Conservation (phyloP, 106 monocot genomes). For the Acorus gramineus region DNA sequence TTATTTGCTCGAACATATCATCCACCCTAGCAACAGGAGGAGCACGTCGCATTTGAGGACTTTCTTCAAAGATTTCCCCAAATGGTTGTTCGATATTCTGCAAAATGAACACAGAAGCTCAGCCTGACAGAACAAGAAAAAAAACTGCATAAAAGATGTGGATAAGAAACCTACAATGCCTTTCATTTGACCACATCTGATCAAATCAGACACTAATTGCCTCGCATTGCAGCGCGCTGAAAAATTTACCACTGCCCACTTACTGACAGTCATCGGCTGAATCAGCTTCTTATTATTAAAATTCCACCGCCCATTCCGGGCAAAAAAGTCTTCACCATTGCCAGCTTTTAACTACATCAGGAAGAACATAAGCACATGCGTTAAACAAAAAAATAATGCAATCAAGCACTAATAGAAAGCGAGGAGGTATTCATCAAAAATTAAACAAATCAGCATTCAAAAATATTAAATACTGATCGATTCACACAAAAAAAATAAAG, state of each 20-base stretch:
- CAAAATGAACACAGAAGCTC: not conserved
- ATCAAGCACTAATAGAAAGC: too few species aligned
- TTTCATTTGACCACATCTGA: slow-evolving; percentile 72
- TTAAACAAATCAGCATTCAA: too few species aligned
- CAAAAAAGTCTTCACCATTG: slow-evolving; percentile 68
- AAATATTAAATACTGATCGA: too few species aligned
- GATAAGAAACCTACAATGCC: slow-evolving; percentile 54
- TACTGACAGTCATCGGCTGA: slow-evolving; percentile 24
- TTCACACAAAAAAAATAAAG: too few species aligned
- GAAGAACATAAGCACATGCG: not conserved
- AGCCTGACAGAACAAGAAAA: not conserved
- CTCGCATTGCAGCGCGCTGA: slow-evolving; percentile 67
- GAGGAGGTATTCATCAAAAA: too few species aligned
- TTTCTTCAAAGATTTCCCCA: slow-evolving; percentile 52
- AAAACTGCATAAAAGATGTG: not conserved
- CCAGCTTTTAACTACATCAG: slow-evolving; percentile 64
- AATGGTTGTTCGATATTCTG: slow-evolving; percentile 60
- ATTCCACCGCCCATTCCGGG: slow-evolving; percentile 90
- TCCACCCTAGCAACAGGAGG: slow-evolving; percentile 60
- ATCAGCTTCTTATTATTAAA: slow-evolving; percentile 87
- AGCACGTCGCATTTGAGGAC: slow-evolving; percentile 30
- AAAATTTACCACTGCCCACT: slow-evolving; percentile 86
- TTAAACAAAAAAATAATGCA: not conserved
- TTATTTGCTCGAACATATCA: slow-evolving; percentile 59
- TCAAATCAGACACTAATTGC: slow-evolving; percentile 45